Base-by-base conservation (phyloP, 208 protist species). In the Trypanosoma avium region DNA sequence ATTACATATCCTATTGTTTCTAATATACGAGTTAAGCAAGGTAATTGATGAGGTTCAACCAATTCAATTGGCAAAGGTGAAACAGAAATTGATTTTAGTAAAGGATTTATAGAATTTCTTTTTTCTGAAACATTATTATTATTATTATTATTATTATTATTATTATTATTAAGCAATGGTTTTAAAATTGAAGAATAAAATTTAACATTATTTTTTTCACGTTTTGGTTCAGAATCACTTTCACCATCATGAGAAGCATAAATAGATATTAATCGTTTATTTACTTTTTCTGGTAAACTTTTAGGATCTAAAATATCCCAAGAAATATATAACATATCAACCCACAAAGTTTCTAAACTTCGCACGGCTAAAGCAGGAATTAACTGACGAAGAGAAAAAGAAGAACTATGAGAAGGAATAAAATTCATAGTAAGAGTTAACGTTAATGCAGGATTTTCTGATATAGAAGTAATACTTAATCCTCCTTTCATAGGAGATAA, bases 241-340 rank as follows among this genome's bases (percentile, higher is more conserved):
- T n/a, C n/a, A n/a, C n/a, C n/a, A n/a, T n/a, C n/a, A n/a, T n/a
- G n/a, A n/a, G n/a, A n/a, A n/a, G n/a, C n/a, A n/a, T n/a, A 43
- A 30, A 45, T 24, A 10, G 38, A 52, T 26, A 69, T 12, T 33
- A 69, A 40, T 8, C 22, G 24, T 13, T 19, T 29, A 27, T 45
- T 26, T 24, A 69, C 67, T 33, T 55, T 57, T 15, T 65, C 58
- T 21, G 58, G 35, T 30, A 72, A 60, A 27, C 36, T 19, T 38
- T 68, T 75, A 30, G 77, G 79, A 45, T 76, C 30, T 13, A 92
- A 19, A 38, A 73, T 26, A 33, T 85, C 74, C 77, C 79, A 88
- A 29, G 81, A 70, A 52, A 86, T 82, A 29, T 75, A 53, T 42
- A 92, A 70, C 10, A 61, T 36, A 45, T 85, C 79, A 30, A 26